Evolutionary conservation across 2,329 filamentous ascomycete species (phyloP).

Genomic region (Diaporthe velutina): DNA sequence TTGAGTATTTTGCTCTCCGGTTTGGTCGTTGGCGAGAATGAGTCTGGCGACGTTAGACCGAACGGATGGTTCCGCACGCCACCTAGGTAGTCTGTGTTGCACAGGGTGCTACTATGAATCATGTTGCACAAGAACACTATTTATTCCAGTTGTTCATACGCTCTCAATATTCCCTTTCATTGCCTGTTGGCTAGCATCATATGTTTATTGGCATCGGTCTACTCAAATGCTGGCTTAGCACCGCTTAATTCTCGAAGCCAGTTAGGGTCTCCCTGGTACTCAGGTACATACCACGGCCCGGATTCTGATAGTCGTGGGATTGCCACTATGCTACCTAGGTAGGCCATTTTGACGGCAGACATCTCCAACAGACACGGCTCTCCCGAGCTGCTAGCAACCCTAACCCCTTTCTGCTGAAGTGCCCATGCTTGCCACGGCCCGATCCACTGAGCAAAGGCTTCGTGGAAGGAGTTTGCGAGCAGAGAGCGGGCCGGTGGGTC

Average conservation of each 20-base stretch:
- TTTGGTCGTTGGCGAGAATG: not conserved
- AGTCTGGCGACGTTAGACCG: not conserved
- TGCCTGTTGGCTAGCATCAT: not conserved
- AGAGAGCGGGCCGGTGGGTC: conserved; percentile 14
- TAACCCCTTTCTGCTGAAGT: not conserved
- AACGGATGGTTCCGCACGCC: not conserved
- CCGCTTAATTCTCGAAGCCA: too few species aligned
- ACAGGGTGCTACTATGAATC: too few species aligned
- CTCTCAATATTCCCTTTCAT: not conserved
- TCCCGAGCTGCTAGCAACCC: not conserved
- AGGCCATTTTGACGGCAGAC: too few species aligned
- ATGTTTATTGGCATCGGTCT: too few species aligned
- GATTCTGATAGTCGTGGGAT: too few species aligned
- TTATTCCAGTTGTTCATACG: not conserved
- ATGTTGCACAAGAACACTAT: not conserved
- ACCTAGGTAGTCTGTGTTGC: too few species aligned
- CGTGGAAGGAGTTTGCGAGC: conserved; percentile 32
- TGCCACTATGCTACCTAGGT: too few species aligned
- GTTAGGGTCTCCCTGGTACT: too few species aligned
- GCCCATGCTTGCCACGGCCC: too few species aligned
- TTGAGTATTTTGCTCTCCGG: too few species aligned
- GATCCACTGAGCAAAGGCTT: not conserved
- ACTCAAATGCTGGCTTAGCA: too few species aligned
- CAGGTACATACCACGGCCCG: too few species aligned
- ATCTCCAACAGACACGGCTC: not conserved